phyloP scores from a whole-genome alignment of 495 filamentous ascomycete genomes.

The Daldinia caldariorum region DNA sequence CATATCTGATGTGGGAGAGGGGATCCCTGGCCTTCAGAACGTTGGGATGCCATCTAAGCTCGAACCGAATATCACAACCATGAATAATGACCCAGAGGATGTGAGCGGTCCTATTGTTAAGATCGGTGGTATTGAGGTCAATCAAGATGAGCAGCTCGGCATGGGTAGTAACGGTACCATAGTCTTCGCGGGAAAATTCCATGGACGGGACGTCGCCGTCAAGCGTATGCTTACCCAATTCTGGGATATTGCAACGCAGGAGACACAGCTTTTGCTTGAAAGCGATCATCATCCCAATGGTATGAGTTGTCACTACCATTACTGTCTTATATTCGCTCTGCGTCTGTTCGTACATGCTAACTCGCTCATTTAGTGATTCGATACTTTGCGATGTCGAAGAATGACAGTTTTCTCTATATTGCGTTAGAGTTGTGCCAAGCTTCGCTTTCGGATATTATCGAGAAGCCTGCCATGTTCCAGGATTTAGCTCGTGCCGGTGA shows the following conservation, averaged over 20 bases:
- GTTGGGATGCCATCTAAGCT: slow-evolving; percentile 59
- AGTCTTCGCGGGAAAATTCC: slow-evolving; percentile 85
- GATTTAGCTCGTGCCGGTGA: slow-evolving; percentile 63
- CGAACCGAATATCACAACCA: slow-evolving; percentile 66
- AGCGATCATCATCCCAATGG: slow-evolving; percentile 93
- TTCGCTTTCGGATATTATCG: slow-evolving; percentile 87
- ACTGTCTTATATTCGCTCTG: background rate
- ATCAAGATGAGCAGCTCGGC: slow-evolving; percentile 76
- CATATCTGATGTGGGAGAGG: slow-evolving; percentile 42
- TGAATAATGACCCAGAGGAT: slow-evolving; percentile 60
- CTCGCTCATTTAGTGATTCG: slow-evolving; percentile 73
- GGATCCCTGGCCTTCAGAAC: slow-evolving; percentile 51
- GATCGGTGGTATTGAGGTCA: slow-evolving; percentile 77
- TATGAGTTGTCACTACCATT: slow-evolving; percentile 37
- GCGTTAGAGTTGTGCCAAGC: slow-evolving; percentile 95
- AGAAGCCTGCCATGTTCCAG: slow-evolving; percentile 64
- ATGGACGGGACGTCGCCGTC: slow-evolving; percentile 91
- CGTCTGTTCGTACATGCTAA: slow-evolving; percentile 36
- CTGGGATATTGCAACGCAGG: slow-evolving; percentile 93
- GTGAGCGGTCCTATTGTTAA: slow-evolving; percentile 69
- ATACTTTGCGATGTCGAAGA: slow-evolving; percentile 90
- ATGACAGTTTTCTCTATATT: slow-evolving; percentile 93
- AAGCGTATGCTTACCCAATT: slow-evolving; percentile 96
- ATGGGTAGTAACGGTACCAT: slow-evolving; percentile 87
- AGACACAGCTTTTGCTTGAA: slow-evolving; percentile 87